phyloP scores from a whole-genome alignment of 2,329 filamentous ascomycete genomes.

The Exophiala calicioides region DNA sequence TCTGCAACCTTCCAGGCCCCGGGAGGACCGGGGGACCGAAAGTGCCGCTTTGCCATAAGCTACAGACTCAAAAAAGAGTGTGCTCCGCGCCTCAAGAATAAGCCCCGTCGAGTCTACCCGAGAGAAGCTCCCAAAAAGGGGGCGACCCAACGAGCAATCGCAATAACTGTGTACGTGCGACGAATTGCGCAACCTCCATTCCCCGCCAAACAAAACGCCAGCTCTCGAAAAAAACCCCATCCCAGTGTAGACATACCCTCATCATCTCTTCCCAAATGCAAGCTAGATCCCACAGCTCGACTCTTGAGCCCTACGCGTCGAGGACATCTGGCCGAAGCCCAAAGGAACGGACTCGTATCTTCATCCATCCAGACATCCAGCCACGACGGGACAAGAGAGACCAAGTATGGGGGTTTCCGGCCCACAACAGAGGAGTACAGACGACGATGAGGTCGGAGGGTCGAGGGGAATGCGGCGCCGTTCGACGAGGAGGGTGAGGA shows the following conservation, averaged over 20 bases:
- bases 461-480: constrained; percentile 40
- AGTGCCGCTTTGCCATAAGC: constrained; percentile 57
- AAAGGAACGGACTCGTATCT: constrained; percentile 76
- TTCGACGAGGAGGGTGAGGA: constrained; percentile 52
- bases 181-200: constrained; percentile 65
- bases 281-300: constrained; percentile 41
- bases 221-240: constrained; percentile 11
- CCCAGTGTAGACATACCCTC: constrained; percentile 37
- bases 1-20: constrained; percentile 43
- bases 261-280: constrained; percentile 44
- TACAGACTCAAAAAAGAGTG: constrained; percentile 50
- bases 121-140: constrained; percentile 34
- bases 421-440: constrained; percentile 55
- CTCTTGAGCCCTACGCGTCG: constrained; percentile 32
- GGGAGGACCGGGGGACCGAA: constrained; percentile 29
- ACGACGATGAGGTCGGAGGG: constrained; percentile 51
- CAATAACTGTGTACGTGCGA: constrained; percentile 97
- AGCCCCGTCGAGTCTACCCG: constrained; percentile 99
- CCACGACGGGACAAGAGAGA: constrained; percentile 34
- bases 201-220: constrained; percentile 17
- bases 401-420: constrained; percentile 36
- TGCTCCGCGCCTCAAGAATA: constrained; percentile 99
- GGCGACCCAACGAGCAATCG: constrained; percentile 70
- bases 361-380: constrained; percentile 65
- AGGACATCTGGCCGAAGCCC: constrained; percentile 21